These are phyloP conservation scores for Boechera stricta DNA, from an alignment of 345 rosid genomes.

Conservation along the genomic window DNA sequence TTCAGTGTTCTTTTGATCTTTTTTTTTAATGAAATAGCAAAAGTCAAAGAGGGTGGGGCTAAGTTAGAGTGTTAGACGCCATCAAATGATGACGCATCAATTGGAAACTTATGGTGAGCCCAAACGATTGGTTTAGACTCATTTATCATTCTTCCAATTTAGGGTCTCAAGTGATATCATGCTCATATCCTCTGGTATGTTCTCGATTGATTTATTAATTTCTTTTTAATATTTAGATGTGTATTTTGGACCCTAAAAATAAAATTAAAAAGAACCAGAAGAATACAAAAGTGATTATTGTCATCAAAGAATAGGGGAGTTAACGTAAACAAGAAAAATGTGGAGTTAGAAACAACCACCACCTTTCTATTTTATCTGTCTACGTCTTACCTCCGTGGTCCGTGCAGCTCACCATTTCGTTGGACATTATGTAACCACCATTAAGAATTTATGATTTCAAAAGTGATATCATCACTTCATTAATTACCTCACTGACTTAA, in stretches of 20 bases:
- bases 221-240: too few relatives aligned
- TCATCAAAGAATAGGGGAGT: neutral
- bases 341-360: slow-evolving; percentile 26
- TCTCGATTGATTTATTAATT: neutral
- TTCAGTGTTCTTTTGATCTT: neutral
- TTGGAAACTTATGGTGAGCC: slow-evolving; percentile 29
- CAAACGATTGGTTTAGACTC: slow-evolving; percentile 12
- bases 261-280: neutral
- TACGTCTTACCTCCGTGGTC: neutral
- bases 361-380: slow-evolving; percentile 9
- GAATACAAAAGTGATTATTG: slow-evolving; percentile 10
- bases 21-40: neutral
- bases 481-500: slow-evolving; percentile 25
- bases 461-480: slow-evolving; percentile 37
- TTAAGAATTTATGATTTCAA: slow-evolving; percentile 13
- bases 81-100: slow-evolving; percentile 42
- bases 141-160: neutral
- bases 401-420: slow-evolving; percentile 7
- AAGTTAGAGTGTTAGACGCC: slow-evolving; percentile 12
- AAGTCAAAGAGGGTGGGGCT: slow-evolving; percentile 36
- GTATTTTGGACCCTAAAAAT: too few relatives aligned
- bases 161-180: neutral
- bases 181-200: neutral
- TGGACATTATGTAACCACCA: slow-evolving; percentile 29
- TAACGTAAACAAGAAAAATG: slow-evolving; percentile 23